These are phyloP conservation scores for Heracleum sosnowskyi DNA, from an alignment of 129 eudicot genomes.

Conservation along the genomic window DNA sequence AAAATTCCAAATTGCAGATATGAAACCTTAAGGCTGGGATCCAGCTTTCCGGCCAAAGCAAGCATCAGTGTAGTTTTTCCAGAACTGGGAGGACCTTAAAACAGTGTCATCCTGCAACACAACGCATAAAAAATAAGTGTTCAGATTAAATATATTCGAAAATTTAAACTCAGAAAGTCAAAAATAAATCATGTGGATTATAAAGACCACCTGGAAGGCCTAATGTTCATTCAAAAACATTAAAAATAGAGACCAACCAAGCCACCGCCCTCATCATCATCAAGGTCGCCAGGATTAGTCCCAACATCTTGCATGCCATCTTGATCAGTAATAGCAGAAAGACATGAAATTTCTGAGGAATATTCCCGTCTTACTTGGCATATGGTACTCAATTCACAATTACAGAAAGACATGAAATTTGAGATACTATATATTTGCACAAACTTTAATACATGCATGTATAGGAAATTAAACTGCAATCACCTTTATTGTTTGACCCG, in stretches of 20 bases:
- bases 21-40: no score
- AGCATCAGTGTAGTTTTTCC: no score
- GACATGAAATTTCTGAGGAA: background rate
- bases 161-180: no score
- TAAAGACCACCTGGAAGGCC: no score
- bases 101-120: no score
- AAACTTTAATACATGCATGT: slow-evolving; percentile 7
- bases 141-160: no score
- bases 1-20: no score
- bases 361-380: background rate
- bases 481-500: slow-evolving; percentile 85
- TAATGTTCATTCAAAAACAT: background rate
- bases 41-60: no score
- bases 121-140: no score
- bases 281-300: slow-evolving; percentile 69
- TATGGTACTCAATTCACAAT: background rate
- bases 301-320: slow-evolving; percentile 76
- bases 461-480: background rate
- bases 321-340: slow-evolving; percentile 78
- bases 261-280: slow-evolving; percentile 89
- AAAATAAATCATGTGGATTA: no score
- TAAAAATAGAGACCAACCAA: slow-evolving; percentile 43
- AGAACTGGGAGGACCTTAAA: no score
- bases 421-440: background rate
- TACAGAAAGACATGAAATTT: background rate